These are phyloP conservation scores for Dendrobium catenatum DNA, from an alignment of 106 monocot genomes.

Conservation along the genomic window DNA sequence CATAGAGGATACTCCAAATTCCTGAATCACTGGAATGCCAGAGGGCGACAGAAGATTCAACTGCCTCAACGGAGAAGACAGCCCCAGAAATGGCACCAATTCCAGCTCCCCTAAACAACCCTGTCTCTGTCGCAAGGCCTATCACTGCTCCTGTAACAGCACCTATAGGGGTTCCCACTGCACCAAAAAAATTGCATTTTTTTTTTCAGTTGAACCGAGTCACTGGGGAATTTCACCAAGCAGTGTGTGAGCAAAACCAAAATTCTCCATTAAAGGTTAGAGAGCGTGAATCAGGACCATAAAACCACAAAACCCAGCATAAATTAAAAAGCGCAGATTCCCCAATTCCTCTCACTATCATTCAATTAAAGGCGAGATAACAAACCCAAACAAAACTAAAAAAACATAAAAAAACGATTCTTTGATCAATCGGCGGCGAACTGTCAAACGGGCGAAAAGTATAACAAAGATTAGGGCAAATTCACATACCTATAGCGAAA, in stretches of 20 bases:
- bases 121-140: constrained; percentile 37
- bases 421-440: background rate
- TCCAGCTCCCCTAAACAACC: constrained; percentile 32
- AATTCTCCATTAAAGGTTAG: background rate
- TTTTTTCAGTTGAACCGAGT: background rate
- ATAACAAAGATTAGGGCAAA: background rate
- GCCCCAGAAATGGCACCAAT: constrained; percentile 57
- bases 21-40: constrained; percentile 37
- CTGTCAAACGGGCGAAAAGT: background rate
- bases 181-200: background rate
- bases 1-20: constrained; percentile 31
- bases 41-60: constrained; percentile 34
- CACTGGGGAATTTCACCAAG: background rate
- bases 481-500: constrained; percentile 38
- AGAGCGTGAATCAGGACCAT: background rate
- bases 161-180: constrained; percentile 37
- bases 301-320: background rate
- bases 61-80: constrained; percentile 45
- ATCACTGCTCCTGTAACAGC: constrained; percentile 40
- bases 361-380: background rate
- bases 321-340: background rate
- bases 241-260: background rate
- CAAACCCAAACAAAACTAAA: background rate
- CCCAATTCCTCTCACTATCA: too few relatives aligned
- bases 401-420: background rate